Base-by-base conservation (phyloP, 2,329 filamentous ascomycete genomes). In the Coniosporium tulheliwenetii region DNA sequence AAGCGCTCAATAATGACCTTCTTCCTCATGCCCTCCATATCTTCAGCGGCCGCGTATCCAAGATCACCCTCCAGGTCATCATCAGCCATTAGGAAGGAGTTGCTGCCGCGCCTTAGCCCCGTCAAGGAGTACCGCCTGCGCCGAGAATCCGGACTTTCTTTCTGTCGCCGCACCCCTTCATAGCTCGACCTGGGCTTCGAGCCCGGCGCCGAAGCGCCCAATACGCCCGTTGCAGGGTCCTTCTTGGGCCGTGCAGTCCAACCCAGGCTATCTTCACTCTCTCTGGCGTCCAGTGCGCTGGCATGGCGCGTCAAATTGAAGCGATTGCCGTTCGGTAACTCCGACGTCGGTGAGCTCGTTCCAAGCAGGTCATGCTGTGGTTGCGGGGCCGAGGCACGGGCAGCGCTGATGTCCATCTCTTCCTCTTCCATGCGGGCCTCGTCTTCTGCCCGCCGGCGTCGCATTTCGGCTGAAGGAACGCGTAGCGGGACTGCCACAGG, bases 1-100 rank as follows among this genome's bases (percentile, higher is more conserved):
- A 98, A 65, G 47, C 91, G 72, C 68, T 98, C 91, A 38, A 98
- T 87, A 67, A 98, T 96, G 38, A 98, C 91, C 62, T 91, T 93
- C 52, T 87, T 75, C 57, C 82, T 79, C 53, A 86, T 84, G 10
- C 84, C 84, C 61, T 96, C 91, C 75, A 93, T 85, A 19, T 85
- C 91, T 58, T 89, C 85, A 0, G 91, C 91, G 1, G 87, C 89
- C 9, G 87, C 85, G 61, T 93, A 98, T 8, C 91, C 91, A 26
- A 98, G 65, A 60, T 98, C 91, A 1, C 91, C 91, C 52, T 94
- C 87, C 7, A 86, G 69, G 50, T 93, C 83, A 50, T 86, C 83
- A 39, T 79, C 76, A 44, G 79, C 73, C 44, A 75, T 69, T 51
- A 63, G 64, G 55, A 66, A 56, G 39, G 62, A 56, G 37, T 56